phyloP scores from a whole-genome alignment of 257 asterid species.

The Solanum paucissectum region DNA sequence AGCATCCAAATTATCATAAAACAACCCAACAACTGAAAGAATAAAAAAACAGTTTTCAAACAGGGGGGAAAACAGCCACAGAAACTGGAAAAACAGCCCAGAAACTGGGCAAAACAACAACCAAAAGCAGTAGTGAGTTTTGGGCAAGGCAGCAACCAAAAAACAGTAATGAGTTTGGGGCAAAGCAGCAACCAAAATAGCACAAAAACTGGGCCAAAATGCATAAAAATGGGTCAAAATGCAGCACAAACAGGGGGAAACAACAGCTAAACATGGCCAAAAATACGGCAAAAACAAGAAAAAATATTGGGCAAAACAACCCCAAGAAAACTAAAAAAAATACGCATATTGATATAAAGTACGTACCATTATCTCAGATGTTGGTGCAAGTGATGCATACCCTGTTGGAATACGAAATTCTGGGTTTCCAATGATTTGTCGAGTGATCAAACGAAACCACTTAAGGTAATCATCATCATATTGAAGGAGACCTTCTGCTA shows the following conservation, averaged over 20 bases:
- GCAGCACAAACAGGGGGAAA: neutral
- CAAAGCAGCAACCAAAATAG: neutral
- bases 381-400: constrained; percentile 52
- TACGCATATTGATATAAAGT: neutral
- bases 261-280: neutral
- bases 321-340: neutral
- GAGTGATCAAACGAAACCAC: constrained; percentile 62
- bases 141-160: neutral
- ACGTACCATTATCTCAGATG: constrained; percentile 58
- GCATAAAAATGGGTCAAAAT: neutral
- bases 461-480: constrained; percentile 59
- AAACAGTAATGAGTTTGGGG: no score
- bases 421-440: constrained; percentile 63
- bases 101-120: no score
- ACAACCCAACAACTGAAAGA: neutral
- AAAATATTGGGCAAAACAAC: neutral
- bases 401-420: constrained; percentile 25
- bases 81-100: neutral
- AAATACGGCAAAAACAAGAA: neutral
- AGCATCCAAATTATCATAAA: neutral
- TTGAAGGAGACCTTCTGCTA: constrained; percentile 36
- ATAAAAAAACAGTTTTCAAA: neutral
- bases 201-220: no score
- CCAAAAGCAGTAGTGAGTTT: neutral
- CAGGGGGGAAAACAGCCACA: neutral